Evolutionary conservation across 2,329 filamentous ascomycete species (phyloP).

Genomic region (Colletotrichum sp.): DNA sequence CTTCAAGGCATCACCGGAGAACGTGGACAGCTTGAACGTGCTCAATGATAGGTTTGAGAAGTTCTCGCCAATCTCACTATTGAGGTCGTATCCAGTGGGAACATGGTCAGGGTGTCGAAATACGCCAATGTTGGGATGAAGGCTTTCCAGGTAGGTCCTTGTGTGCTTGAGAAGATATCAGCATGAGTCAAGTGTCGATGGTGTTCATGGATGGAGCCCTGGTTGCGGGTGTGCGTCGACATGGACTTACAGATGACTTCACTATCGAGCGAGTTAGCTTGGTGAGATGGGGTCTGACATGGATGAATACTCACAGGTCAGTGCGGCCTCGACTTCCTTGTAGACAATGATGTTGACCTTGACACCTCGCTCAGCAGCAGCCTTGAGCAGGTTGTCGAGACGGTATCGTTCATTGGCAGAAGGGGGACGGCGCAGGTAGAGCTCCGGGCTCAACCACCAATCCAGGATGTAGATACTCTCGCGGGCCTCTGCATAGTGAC

Average conservation of each 20-base stretch:
- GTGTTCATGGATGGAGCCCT: slow-evolving; percentile 49
- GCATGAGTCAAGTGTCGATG: background rate
- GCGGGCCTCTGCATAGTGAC: slow-evolving; percentile 57
- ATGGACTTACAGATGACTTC: slow-evolving; percentile 45
- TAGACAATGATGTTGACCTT: slow-evolving; percentile 88
- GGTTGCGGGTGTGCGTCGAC: slow-evolving; percentile 35
- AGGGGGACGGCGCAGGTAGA: slow-evolving; percentile 85
- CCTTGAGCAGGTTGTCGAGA: slow-evolving; percentile 80
- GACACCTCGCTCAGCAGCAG: slow-evolving; percentile 83
- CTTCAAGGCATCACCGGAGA: slow-evolving; percentile 76
- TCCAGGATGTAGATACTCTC: slow-evolving; percentile 86
- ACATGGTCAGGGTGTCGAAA: slow-evolving; percentile 91
- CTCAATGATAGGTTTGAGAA: slow-evolving; percentile 50
- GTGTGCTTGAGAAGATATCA: slow-evolving; percentile 61
- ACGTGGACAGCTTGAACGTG: slow-evolving; percentile 62
- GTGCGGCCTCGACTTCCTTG: slow-evolving; percentile 84
- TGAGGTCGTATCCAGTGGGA: slow-evolving; percentile 72
- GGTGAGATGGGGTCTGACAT: slow-evolving; percentile 10
- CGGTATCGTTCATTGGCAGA: slow-evolving; percentile 83
- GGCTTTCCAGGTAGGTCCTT: slow-evolving; percentile 75
- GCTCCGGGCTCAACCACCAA: slow-evolving; percentile 89
- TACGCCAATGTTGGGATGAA: slow-evolving; percentile 85
- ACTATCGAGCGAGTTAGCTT: slow-evolving; percentile 29
- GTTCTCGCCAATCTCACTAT: slow-evolving; percentile 70
- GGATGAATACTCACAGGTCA: slow-evolving; percentile 70